A percentile compares a stretch with the other conserved stretches of the same genome.
Evolutionary conservation across 495 filamentous ascomycete genomes (phyloP).

Genomic region (Staphylotrichum tortipilum): DNA sequence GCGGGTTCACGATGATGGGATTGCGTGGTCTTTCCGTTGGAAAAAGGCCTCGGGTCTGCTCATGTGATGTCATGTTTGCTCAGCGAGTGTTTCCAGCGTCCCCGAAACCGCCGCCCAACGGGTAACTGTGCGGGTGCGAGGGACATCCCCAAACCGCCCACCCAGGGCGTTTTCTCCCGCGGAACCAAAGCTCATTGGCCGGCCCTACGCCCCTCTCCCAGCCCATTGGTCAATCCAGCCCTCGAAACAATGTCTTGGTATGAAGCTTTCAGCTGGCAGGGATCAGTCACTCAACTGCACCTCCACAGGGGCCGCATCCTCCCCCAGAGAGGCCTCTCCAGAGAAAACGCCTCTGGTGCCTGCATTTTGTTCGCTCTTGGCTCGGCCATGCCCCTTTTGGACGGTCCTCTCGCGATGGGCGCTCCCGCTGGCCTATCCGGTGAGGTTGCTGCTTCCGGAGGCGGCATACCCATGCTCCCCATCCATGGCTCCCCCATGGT

Average conservation of each 20-base stretch:
- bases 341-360: not conserved
- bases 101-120: too few species aligned
- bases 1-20: not conserved
- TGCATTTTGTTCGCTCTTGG: not conserved
- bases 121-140: too few species aligned
- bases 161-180: too few species aligned
- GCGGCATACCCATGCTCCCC: not conserved
- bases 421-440: not conserved
- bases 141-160: slow-evolving; percentile 16
- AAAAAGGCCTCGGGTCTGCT: too few species aligned
- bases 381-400: slow-evolving; percentile 4
- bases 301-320: not conserved
- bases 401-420: not conserved
- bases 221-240: slow-evolving; percentile 4
- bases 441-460: not conserved
- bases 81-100: too few species aligned
- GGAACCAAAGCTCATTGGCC: not conserved
- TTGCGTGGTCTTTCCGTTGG: too few species aligned
- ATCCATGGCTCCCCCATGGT: not conserved
- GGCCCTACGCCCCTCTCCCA: not conserved
- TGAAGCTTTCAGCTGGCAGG: slow-evolving; percentile 13
- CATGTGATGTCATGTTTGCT: too few species aligned
- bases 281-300: not conserved
- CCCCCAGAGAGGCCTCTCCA: not conserved
- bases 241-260: not conserved